Conservation (phyloP, 2,329 filamentous ascomycete species). For the Sarocladium oryzae region DNA sequence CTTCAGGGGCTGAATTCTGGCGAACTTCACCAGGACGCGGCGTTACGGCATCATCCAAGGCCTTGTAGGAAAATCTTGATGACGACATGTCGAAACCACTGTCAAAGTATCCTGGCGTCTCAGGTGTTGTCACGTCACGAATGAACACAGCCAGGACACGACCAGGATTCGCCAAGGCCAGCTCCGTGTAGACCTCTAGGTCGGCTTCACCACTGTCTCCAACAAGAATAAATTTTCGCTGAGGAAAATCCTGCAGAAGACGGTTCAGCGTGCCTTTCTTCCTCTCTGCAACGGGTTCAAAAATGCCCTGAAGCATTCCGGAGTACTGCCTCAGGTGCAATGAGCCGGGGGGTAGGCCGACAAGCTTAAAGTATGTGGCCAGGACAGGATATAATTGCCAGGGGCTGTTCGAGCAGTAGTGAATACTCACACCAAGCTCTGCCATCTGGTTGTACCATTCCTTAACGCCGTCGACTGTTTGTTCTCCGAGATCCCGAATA, state of each 20-base stretch:
- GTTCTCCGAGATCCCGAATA: conserved; percentile 72
- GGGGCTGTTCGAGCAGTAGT: conserved; percentile 98
- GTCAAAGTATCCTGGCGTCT: conserved; percentile 70
- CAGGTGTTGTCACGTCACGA: conserved; percentile 82
- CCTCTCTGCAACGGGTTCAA: conserved; percentile 91
- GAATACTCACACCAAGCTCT: conserved; percentile 75
- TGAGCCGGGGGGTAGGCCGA: conserved; percentile 77
- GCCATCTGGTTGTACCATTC: conserved; percentile 83
- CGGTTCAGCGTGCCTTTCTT: conserved; percentile 85
- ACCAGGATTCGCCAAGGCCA: conserved; percentile 77
- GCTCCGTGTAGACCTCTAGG: conserved; percentile 91
- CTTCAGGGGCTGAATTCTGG: conserved; percentile 19
- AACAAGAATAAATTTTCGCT: conserved; percentile 82
- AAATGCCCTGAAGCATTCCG: conserved; percentile 96
- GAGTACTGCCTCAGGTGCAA: conserved; percentile 95
- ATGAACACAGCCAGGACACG: conserved; percentile 87
- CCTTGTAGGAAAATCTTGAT: conserved; percentile 19
- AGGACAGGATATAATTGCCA: conserved; percentile 95
- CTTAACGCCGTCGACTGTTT: conserved; percentile 78
- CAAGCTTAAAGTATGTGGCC: conserved; percentile 74
- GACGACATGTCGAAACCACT: conserved; percentile 33
- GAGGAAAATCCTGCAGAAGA: conserved; percentile 82
- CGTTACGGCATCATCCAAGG: conserved; percentile 18
- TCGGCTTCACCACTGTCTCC: conserved; percentile 97
- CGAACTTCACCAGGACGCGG: conserved; percentile 14